These are phyloP conservation scores for Scytalidium lignicola DNA, from an alignment of 2,329 filamentous ascomycete species.

Conservation along the genomic window DNA sequence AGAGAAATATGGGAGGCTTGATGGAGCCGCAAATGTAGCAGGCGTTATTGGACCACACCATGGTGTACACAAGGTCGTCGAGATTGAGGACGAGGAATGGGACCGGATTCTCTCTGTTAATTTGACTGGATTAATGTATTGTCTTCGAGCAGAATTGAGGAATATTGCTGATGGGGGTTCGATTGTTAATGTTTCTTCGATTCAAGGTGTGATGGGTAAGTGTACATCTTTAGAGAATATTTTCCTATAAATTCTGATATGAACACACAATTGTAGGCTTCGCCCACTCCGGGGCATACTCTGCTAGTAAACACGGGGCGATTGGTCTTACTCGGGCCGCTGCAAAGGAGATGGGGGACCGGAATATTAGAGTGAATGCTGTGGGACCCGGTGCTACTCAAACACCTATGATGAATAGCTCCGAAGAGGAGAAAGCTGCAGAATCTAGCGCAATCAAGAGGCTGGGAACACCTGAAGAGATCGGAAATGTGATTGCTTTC, in stretches of 20 bases:
- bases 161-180: conserved; percentile 33
- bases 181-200: conserved; percentile 39
- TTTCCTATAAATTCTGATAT: conserved; percentile 21
- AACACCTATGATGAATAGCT: conserved; percentile 36
- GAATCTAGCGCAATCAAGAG: conserved; percentile 28
- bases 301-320: conserved; percentile 34
- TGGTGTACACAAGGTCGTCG: conserved; percentile 23
- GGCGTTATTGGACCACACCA: conserved; percentile 31
- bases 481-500: conserved; percentile 39
- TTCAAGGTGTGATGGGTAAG: conserved; percentile 42
- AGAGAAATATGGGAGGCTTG: conserved; percentile 29
- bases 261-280: conserved; percentile 27
- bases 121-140: conserved; percentile 33
- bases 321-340: conserved; percentile 33
- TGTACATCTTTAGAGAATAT: background rate
- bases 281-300: conserved; percentile 29
- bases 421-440: conserved; percentile 30
- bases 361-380: conserved; percentile 18
- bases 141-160: conserved; percentile 31
- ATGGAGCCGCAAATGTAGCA: conserved; percentile 48
- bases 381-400: conserved; percentile 37
- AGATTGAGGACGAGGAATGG: conserved; percentile 33
- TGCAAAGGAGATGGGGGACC: conserved; percentile 33
- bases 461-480: conserved; percentile 39
- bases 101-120: conserved; percentile 33